Conservation (phyloP, 768 basidiomycete genomes). For the Strobilomyces confusus region DNA sequence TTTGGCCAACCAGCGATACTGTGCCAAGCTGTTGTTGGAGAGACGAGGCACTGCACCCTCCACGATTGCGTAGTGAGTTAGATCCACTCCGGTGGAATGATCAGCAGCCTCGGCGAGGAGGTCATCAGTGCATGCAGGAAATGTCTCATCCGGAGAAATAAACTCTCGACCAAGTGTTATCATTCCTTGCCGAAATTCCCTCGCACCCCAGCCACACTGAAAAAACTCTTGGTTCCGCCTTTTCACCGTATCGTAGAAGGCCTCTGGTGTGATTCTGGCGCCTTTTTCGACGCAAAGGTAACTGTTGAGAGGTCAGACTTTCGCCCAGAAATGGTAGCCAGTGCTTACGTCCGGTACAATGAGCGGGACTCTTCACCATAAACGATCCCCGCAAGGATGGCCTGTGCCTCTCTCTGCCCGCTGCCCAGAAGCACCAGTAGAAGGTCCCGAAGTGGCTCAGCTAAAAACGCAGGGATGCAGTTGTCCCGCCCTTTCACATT, state of each 20-base stretch:
- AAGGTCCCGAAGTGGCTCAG: not conserved
- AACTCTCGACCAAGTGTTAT: conserved; percentile 6
- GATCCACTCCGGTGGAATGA: conserved; percentile 5
- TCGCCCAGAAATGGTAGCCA: not conserved
- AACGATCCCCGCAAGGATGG: not conserved
- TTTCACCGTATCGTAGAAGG: not conserved
- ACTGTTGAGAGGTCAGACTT: not conserved
- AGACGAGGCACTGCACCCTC: not conserved
- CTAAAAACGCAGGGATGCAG: not conserved
- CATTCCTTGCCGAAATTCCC: conserved; percentile 2
- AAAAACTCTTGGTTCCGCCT: not conserved
- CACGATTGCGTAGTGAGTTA: not conserved
- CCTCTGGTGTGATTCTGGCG: not conserved
- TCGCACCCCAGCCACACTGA: conserved; percentile 3
- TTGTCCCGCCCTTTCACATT: not conserved
- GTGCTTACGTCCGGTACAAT: not conserved
- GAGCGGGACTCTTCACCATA: not conserved
- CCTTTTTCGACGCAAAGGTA: not conserved
- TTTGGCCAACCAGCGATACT: conserved; percentile 4
- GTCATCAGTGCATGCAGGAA: conserved; percentile 3
- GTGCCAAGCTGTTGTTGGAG: not conserved
- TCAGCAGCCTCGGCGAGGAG: conserved; percentile 7
- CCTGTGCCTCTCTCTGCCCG: not conserved
- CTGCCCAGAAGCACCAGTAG: not conserved
- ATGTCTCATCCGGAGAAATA: conserved; percentile 4